These are phyloP conservation scores for Aspergillus indologenus DNA, from an alignment of 495 filamentous ascomycete genomes.

Conservation along the genomic window DNA sequence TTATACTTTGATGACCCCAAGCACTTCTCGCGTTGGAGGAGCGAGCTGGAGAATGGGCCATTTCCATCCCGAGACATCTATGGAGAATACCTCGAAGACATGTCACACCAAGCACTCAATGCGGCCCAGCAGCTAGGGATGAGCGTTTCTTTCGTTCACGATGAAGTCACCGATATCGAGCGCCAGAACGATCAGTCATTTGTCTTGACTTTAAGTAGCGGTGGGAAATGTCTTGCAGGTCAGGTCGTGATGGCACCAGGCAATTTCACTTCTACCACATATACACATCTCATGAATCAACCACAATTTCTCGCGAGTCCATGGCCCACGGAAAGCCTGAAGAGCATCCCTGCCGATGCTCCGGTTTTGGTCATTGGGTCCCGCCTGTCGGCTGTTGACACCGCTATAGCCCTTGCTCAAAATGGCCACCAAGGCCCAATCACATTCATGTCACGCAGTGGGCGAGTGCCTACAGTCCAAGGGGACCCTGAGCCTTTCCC, in stretches of 20 bases:
- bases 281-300: conserved; percentile 3
- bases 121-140: neutral
- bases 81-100: conserved; percentile 5
- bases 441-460: conserved; percentile 9
- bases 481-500: conserved; percentile 1
- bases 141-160: conserved; percentile 1
- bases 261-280: conserved; percentile 2
- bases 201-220: neutral
- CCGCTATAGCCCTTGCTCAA: neutral
- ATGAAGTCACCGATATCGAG: conserved; percentile 4
- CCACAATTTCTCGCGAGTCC: conserved; percentile 1
- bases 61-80: neutral
- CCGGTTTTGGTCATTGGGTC: conserved; percentile 6
- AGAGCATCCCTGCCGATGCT: neutral
- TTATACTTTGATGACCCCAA: neutral
- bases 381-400: conserved; percentile 5
- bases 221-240: neutral
- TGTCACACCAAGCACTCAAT: conserved; percentile 1
- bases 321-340: conserved; percentile 2
- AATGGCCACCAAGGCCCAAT: conserved; percentile 7
- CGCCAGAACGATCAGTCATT: conserved; percentile 3
- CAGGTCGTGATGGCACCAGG: conserved; percentile 3
- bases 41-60: neutral
- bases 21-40: conserved; percentile 1
- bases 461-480: conserved; percentile 8